Conservation (phyloP, 208 protist genomes). For the Strigomonas galati region DNA sequence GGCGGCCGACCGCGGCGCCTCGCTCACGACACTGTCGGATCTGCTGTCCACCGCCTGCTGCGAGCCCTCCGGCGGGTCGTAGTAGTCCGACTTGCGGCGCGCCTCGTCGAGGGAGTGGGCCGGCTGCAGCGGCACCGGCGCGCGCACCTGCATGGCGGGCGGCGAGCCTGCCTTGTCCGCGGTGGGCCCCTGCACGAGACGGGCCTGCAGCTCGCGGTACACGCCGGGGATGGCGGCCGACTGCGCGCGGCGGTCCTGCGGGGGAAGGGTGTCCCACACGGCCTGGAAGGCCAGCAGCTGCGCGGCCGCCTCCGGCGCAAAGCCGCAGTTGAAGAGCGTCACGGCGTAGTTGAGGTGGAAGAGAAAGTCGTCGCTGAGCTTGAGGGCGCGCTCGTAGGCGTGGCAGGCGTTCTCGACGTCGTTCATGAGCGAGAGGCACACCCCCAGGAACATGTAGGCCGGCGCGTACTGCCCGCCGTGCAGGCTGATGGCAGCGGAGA, state of each 20-base stretch:
- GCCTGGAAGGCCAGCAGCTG: conserved; percentile 52
- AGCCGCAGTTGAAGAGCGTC: conserved; percentile 70
- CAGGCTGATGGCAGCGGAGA: conserved; percentile 90
- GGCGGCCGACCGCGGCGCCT: too few relatives aligned
- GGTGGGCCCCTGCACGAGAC: conserved; percentile 1
- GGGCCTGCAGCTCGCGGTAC: conserved; percentile 20
- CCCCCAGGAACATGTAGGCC: conserved; percentile 93
- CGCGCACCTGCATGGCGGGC: too few relatives aligned
- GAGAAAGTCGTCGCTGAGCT: conserved; percentile 80
- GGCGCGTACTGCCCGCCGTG: conserved; percentile 75
- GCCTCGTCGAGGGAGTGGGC: not conserved
- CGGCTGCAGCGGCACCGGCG: too few relatives aligned
- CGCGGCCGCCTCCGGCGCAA: conserved; percentile 27
- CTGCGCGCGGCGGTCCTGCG: conserved; percentile 31
- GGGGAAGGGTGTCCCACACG: conserved; percentile 31
- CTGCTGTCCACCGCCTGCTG: too few relatives aligned
- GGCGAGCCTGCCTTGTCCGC: too few relatives aligned
- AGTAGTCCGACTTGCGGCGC: not conserved
- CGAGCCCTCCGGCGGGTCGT: not conserved
- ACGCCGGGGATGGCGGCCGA: conserved; percentile 27
- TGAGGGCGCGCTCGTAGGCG: conserved; percentile 90
- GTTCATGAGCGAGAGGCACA: conserved; percentile 92
- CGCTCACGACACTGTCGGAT: too few relatives aligned
- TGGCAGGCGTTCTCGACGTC: conserved; percentile 93
- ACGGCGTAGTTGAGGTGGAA: conserved; percentile 92